Conservation (phyloP, 805 yeast species). For the Metschnikowia kofuensis region DNA sequence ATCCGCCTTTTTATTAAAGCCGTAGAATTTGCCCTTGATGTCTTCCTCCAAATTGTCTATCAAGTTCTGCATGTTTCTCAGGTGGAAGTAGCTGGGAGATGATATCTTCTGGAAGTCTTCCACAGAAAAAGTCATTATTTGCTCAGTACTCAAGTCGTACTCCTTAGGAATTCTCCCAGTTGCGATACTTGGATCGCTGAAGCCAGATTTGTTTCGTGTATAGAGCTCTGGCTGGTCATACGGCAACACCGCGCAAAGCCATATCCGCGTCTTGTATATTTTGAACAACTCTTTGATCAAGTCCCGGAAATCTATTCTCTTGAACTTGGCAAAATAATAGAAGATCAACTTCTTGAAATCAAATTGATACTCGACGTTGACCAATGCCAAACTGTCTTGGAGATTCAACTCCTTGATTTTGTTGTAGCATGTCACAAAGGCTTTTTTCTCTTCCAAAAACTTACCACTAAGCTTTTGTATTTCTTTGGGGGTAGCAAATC, state of each 20-base stretch:
- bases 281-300: constrained; percentile 44
- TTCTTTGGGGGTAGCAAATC: constrained; percentile 76
- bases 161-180: constrained; percentile 31
- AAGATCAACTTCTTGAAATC: constrained; percentile 46
- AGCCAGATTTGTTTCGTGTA: constrained; percentile 10
- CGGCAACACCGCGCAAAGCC: constrained; percentile 48
- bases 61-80: constrained; percentile 46
- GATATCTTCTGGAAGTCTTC: constrained; percentile 41
- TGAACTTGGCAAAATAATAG: constrained; percentile 46
- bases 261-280: constrained; percentile 45
- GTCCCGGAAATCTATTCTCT: constrained; percentile 42
- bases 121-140: constrained; percentile 41
- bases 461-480: constrained; percentile 58
- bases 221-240: constrained; percentile 35
- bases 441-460: constrained; percentile 68
- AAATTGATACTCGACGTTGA: constrained; percentile 44
- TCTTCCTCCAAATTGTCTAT: constrained; percentile 45
- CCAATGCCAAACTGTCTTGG: constrained; percentile 39
- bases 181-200: constrained; percentile 1
- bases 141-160: constrained; percentile 38
- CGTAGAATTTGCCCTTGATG: constrained; percentile 39
- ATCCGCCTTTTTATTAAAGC: constrained; percentile 25
- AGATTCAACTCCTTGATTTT: constrained; percentile 49
- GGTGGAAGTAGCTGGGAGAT: constrained; percentile 50
- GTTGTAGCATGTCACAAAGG: constrained; percentile 59